Evolutionary conservation across 2,329 filamentous ascomycete species (phyloP).

Genomic region (Dactylonectria macrodidyma): DNA sequence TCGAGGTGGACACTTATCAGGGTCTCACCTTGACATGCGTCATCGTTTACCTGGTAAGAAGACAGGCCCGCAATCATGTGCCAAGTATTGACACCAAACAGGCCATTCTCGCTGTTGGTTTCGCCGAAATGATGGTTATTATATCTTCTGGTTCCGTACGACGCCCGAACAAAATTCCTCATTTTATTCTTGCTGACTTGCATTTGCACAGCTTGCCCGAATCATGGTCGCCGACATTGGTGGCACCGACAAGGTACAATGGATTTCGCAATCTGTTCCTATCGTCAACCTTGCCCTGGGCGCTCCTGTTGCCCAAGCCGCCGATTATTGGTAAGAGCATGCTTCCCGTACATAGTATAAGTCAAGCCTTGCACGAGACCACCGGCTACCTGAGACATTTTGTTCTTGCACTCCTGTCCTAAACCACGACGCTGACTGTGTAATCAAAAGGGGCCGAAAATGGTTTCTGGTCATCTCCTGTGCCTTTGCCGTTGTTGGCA

Average conservation of each 20-base stretch:
- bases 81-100: conserved; percentile 1
- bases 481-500: not conserved
- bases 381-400: too few species aligned
- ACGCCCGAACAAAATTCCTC: not conserved
- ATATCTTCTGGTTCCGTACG: not conserved
- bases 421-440: too few species aligned
- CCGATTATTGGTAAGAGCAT: not conserved
- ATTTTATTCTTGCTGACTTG: not conserved
- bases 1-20: not conserved
- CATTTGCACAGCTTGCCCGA: not conserved
- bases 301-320: not conserved
- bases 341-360: too few species aligned
- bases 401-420: too few species aligned
- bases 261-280: not conserved
- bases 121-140: not conserved
- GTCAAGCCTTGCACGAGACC: too few species aligned
- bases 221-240: not conserved
- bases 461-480: not conserved
- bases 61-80: not conserved
- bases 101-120: not conserved
- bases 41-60: not conserved
- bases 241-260: not conserved
- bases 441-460: conserved; percentile 3
- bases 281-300: conserved; percentile 1
- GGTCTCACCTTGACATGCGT: not conserved